Conservation (phyloP, 2,329 filamentous ascomycete genomes). For the Paecilomyces sp. region DNA sequence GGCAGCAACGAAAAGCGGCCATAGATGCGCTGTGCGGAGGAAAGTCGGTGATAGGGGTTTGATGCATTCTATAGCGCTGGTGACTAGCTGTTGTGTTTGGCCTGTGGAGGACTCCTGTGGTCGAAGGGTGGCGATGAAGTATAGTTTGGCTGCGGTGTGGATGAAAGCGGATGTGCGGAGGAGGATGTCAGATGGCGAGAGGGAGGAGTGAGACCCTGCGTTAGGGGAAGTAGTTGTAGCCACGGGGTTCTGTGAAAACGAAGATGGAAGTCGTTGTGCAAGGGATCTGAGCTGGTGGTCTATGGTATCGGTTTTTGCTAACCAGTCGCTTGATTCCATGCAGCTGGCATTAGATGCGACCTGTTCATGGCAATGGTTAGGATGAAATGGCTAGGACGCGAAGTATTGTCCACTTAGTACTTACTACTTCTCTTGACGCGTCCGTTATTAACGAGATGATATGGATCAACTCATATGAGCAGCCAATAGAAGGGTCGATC, state of each 20-base stretch:
- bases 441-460: conserved; percentile 8
- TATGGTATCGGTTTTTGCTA: background rate
- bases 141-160: conserved; percentile 6
- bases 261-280: conserved; percentile 4
- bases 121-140: conserved; percentile 8
- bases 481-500: conserved; percentile 8
- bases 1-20: conserved; percentile 8
- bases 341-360: background rate
- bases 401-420: background rate
- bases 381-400: too few relatives aligned
- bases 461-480: conserved; percentile 7
- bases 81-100: conserved; percentile 3
- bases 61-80: conserved; percentile 4
- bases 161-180: conserved; percentile 6
- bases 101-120: conserved; percentile 1
- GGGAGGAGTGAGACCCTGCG: background rate
- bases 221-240: background rate
- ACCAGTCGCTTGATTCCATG: background rate
- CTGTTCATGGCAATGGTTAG: background rate
- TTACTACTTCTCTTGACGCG: conserved; percentile 7
- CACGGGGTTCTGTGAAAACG: background rate
- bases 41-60: conserved; percentile 5
- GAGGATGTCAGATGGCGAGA: conserved; percentile 3
- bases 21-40: conserved; percentile 8
- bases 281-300: conserved; percentile 6